phyloP scores from a whole-genome alignment of 2,329 filamentous ascomycete species.

The Xylaria sp. region DNA sequence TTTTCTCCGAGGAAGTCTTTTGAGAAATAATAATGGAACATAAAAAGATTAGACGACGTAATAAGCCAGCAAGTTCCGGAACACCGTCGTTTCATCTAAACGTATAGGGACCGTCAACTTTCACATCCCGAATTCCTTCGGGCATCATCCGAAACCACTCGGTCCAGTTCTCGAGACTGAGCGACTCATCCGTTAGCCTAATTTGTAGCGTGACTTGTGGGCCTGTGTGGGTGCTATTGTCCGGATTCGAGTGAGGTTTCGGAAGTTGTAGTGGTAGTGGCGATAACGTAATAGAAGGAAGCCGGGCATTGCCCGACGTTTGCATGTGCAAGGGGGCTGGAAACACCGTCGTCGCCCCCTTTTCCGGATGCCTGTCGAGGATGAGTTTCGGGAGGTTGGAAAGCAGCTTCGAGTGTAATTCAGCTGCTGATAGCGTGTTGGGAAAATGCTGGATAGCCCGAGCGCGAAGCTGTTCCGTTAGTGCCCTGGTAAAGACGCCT shows the following conservation, averaged over 20 bases:
- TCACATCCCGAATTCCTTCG: constrained; percentile 65
- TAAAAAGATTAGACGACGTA: constrained; percentile 21
- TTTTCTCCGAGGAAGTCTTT: not conserved
- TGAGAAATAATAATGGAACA: not conserved
- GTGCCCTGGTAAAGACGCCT: constrained; percentile 62
- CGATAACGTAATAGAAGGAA: constrained; percentile 67
- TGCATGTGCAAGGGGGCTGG: constrained; percentile 67
- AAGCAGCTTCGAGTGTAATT: constrained; percentile 65
- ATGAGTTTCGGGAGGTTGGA: constrained; percentile 64
- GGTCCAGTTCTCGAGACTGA: constrained; percentile 65
- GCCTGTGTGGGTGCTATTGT: constrained; percentile 41
- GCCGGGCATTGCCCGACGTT: constrained; percentile 62
- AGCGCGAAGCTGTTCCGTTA: constrained; percentile 62
- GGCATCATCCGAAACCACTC: constrained; percentile 70
- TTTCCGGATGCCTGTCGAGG: constrained; percentile 61
- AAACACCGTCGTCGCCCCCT: constrained; percentile 59
- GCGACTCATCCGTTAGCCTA: constrained; percentile 61
- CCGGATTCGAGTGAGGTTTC: constrained; percentile 52
- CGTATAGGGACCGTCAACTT: constrained; percentile 63
- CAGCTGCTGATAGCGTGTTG: constrained; percentile 61
- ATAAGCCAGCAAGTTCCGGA: constrained; percentile 16
- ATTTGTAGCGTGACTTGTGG: constrained; percentile 63
- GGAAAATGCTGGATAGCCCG: constrained; percentile 57
- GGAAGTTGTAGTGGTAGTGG: constrained; percentile 56
- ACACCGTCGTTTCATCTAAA: constrained; percentile 51